These are phyloP conservation scores for Teratosphaeria epicoccoides DNA, from an alignment of 2,329 filamentous ascomycete genomes.

Conservation along the genomic window DNA sequence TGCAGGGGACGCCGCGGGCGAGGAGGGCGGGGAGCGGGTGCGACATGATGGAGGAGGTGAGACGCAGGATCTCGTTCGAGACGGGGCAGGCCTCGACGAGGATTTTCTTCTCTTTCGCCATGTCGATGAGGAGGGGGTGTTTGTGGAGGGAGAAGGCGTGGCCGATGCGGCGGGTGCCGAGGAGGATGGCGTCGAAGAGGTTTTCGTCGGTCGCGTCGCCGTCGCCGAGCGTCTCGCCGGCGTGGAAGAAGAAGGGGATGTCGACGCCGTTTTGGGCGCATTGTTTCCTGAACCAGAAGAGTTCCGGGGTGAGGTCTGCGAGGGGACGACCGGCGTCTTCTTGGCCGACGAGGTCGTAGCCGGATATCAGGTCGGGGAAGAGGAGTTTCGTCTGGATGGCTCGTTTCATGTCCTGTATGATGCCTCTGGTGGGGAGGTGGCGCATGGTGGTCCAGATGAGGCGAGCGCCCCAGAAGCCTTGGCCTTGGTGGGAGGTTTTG, in stretches of 20 bases:
- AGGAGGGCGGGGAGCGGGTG: constrained; percentile 78
- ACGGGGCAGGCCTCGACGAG: constrained; percentile 85
- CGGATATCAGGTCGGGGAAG: constrained; percentile 69
- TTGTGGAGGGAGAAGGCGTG: constrained; percentile 84
- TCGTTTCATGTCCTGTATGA: constrained; percentile 71
- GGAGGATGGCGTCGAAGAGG: constrained; percentile 76
- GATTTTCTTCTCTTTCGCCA: constrained; percentile 81
- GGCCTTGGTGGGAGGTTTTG: constrained; percentile 57
- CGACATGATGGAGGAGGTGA: constrained; percentile 63
- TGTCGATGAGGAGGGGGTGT: constrained; percentile 77
- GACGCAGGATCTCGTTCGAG: constrained; percentile 74
- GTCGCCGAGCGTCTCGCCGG: constrained; percentile 75
- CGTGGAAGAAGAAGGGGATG: constrained; percentile 93
- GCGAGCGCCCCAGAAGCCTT: constrained; percentile 71
- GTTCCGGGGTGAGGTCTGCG: constrained; percentile 64
- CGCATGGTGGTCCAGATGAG: constrained; percentile 78
- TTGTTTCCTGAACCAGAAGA: constrained; percentile 89
- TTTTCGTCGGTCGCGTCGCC: constrained; percentile 70
- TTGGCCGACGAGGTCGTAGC: constrained; percentile 83
- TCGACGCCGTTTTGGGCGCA: constrained; percentile 68
- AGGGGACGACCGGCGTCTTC: constrained; percentile 72
- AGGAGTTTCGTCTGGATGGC: constrained; percentile 73
- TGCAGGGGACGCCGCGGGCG: constrained; percentile 71
- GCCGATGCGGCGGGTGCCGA: constrained; percentile 80
- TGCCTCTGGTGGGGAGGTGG: constrained; percentile 48